Evolutionary conservation across 2,329 filamentous ascomycete species (phyloP), one percentile per base, ranked within the genome.

Genomic region (Eutypella sp.): DNA sequence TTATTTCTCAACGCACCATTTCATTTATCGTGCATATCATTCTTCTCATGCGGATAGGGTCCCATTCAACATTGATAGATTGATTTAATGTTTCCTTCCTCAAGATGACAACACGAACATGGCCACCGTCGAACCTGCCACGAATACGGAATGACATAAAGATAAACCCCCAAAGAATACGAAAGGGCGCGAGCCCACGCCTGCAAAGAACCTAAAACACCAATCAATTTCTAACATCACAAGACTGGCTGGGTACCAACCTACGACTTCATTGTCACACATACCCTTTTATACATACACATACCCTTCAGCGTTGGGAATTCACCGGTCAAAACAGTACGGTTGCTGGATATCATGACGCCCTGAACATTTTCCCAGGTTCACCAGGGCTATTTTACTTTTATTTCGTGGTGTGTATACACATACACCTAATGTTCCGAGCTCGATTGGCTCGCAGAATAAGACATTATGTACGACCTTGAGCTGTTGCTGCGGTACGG

Each of bases 181-280:
- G 47, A 56, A 31, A 56, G 45, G 57, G 57, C 57, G 57, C 57
- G 43, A 60, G 57, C 57, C 57, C 51, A 50, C 11, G n/a, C 39
- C 47, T 42, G 46, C 27, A 33, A 41, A 43, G 47, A 47, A 44
- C 45, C 38, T 43, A 47, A 22, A 36, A 48, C 44, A 41, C 29
- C 43, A 47, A 47, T 49, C 47, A 50, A 40, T n/a, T n/a, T n/a
- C n/a, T n/a, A n/a, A n/a, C n/a, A 36, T 50, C 20, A 39, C 9
- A 45, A 57, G 38, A 55, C 40, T 49, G 51, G 54, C 53, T 50
- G 52, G 52, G 37, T 19, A 53, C 51, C 52, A 50, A 45, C n/a
- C n/a, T n/a, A 50, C 22, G 50, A 53, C 45, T 11, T 49, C 45
- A 41, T 49, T 47, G 50, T 52, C 52, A 50, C n/a, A n/a, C n/a